phyloP scores from a whole-genome alignment of 176 grass and related monocot species.

The Oryza punctata region DNA sequence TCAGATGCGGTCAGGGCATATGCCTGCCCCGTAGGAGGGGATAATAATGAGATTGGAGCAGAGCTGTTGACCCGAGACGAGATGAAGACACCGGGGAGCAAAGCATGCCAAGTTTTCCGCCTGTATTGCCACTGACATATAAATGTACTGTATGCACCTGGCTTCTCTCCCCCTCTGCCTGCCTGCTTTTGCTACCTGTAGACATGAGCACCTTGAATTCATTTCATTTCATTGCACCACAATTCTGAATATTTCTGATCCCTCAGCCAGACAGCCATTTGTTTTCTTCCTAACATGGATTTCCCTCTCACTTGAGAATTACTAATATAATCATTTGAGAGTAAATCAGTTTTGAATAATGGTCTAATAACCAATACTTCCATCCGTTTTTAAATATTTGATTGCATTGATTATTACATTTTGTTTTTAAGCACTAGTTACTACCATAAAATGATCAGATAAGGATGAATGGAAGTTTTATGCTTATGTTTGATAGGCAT shows the following conservation, averaged over 20 bases:
- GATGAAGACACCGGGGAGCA: constrained; percentile 40
- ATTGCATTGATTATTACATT: too few relatives aligned
- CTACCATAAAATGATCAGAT: too few relatives aligned
- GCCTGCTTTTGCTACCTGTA: constrained; percentile 33
- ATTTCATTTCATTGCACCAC: background rate
- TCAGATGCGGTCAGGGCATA: constrained; percentile 47
- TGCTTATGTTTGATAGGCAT: too few relatives aligned
- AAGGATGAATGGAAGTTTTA: too few relatives aligned
- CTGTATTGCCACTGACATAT: constrained; percentile 49
- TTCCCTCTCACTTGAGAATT: background rate
- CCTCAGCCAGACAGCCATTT: background rate
- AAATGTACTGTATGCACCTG: constrained; percentile 28
- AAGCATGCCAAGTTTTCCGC: constrained; percentile 54
- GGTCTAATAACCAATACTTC: background rate
- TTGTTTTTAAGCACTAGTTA: too few relatives aligned
- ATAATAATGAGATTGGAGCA: constrained; percentile 44
- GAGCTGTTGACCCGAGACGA: constrained; percentile 36
- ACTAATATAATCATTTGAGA: background rate
- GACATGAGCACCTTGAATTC: constrained; percentile 25
- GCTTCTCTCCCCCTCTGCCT: background rate
- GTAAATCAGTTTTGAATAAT: background rate
- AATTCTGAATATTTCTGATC: background rate
- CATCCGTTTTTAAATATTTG: too few relatives aligned
- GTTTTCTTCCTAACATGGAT: background rate
- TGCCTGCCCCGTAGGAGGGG: constrained; percentile 42